phyloP scores from a whole-genome alignment of 2,329 filamentous ascomycete genomes.

The Arthrobotrys entomopaga region DNA sequence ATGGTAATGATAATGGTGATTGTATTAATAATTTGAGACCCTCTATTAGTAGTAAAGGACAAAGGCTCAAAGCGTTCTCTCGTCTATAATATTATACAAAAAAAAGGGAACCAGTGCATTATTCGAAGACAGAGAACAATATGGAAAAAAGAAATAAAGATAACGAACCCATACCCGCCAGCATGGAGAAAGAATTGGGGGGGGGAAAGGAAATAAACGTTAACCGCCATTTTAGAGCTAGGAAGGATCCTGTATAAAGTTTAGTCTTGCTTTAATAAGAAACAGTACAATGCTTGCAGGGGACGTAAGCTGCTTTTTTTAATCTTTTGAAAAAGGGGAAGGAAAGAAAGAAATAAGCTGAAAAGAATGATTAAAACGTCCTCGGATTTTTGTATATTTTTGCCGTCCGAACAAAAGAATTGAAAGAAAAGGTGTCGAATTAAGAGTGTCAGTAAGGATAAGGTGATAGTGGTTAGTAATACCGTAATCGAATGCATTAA shows the following conservation, averaged over 20 bases:
- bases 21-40: conserved; percentile 8
- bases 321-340: background rate
- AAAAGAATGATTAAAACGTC: background rate
- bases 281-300: background rate
- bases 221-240: background rate
- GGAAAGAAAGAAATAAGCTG: background rate
- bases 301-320: background rate
- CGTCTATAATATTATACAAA: too few species aligned
- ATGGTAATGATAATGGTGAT: background rate
- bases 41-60: background rate
- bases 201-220: conserved; percentile 6
- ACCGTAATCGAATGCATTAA: conserved; percentile 4
- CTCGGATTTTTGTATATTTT: background rate
- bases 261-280: background rate
- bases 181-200: background rate
- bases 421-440: background rate
- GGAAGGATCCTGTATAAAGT: conserved; percentile 1
- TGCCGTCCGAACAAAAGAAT: background rate
- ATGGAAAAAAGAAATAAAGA: background rate
- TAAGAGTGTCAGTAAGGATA: background rate
- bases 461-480: background rate
- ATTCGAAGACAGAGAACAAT: too few species aligned
- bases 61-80: too few species aligned
- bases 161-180: background rate
- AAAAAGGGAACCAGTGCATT: too few species aligned